These are phyloP conservation scores for Colletotrichum salicis DNA, from an alignment of 2,329 filamentous ascomycete species.

Conservation along the genomic window DNA sequence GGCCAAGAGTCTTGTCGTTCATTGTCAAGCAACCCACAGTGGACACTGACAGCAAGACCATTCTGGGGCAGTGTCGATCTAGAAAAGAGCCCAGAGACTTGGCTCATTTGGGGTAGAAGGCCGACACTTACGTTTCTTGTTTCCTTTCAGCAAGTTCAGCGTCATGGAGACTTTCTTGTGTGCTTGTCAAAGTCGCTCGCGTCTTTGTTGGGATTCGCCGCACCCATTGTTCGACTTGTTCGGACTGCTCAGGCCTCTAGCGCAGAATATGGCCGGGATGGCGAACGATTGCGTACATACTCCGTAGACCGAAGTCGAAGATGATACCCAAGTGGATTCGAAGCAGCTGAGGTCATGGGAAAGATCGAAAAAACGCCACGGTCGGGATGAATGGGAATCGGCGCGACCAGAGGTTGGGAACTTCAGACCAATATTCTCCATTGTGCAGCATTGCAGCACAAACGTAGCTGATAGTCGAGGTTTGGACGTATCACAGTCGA, in stretches of 20 bases:
- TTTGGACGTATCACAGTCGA: slow-evolving; percentile 2
- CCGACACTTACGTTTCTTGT: background rate
- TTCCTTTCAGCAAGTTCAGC: slow-evolving; percentile 14
- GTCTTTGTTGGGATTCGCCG: slow-evolving; percentile 15
- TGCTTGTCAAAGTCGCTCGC: background rate
- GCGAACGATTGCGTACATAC: background rate
- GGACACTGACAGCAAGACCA: background rate
- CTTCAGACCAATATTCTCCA: slow-evolving; percentile 6
- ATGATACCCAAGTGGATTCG: slow-evolving; percentile 9
- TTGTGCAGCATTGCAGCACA: slow-evolving; percentile 17
- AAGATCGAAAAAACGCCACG: slow-evolving; percentile 21
- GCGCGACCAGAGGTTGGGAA: background rate
- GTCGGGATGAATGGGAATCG: background rate
- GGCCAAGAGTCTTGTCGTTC: background rate
- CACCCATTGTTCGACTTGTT: background rate
- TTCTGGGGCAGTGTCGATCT: background rate
- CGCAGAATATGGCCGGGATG: background rate
- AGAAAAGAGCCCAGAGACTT: slow-evolving; percentile 2
- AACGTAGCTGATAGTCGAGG: background rate
- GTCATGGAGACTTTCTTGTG: background rate
- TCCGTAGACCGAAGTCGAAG: background rate
- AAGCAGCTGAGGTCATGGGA: background rate
- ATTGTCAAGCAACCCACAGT: background rate
- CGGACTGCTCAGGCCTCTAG: background rate
- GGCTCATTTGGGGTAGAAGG: background rate